A percentile compares a stretch with the other conserved stretches of the same genome.
phyloP scores from a whole-genome alignment of 805 yeast genomes.

The Yueomyces sp. region DNA sequence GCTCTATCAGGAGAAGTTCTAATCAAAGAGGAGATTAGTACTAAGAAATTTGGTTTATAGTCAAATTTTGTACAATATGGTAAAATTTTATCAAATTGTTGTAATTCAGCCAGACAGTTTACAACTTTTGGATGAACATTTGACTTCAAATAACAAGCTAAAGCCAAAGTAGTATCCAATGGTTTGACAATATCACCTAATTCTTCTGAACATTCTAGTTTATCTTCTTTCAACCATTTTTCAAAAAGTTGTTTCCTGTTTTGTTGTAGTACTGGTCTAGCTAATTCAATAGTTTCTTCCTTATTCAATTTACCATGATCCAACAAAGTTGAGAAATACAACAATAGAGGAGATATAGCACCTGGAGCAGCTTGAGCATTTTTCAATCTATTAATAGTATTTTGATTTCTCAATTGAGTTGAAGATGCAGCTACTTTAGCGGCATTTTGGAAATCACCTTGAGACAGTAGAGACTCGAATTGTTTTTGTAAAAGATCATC shows the following conservation, averaged over 20 bases:
- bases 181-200: conserved; percentile 93
- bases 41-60: conserved; percentile 81
- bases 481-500: conserved; percentile 84
- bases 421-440: conserved; percentile 96
- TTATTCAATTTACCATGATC: conserved; percentile 89
- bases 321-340: conserved; percentile 79
- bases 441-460: conserved; percentile 83
- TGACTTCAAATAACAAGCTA: conserved; percentile 82
- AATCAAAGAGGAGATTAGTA: conserved; percentile 77
- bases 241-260: conserved; percentile 87
- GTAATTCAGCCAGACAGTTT: conserved; percentile 82
- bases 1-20: conserved; percentile 97
- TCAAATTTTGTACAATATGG: conserved; percentile 87
- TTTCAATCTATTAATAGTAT: conserved; percentile 86
- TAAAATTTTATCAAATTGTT: conserved; percentile 89
- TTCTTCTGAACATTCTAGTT: conserved; percentile 90
- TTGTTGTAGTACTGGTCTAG: conserved; percentile 89
- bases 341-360: conserved; percentile 84
- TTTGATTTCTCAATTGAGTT: conserved; percentile 83
- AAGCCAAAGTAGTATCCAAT: conserved; percentile 69
- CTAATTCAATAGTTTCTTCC: conserved; percentile 87
- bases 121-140: conserved; percentile 80
- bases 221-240: conserved; percentile 93
- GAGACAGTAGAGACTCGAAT: conserved; percentile 69
- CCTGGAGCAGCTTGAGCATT: conserved; percentile 87